Evolutionary conservation across 2,329 filamentous ascomycete species (phyloP).

Genomic region (Chaetothyriales sp.): DNA sequence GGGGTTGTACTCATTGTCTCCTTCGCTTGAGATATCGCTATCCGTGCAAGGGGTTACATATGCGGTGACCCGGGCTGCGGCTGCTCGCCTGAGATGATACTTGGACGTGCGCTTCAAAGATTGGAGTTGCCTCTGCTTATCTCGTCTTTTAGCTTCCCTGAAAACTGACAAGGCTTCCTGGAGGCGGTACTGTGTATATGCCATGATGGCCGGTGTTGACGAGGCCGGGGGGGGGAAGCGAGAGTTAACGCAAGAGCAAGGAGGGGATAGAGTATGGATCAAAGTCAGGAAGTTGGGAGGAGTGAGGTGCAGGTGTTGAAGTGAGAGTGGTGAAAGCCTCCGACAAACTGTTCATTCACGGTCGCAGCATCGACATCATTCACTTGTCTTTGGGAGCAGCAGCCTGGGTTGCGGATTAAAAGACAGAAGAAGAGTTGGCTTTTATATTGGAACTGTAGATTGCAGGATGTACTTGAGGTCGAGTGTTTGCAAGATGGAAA

Average conservation of each 20-base stretch:
- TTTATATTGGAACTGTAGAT: not conserved
- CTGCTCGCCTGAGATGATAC: not conserved
- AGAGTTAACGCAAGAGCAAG: not conserved
- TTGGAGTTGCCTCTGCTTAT: not conserved
- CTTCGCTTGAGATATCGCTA: not conserved
- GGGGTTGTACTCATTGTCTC: not conserved
- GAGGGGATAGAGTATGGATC: not conserved
- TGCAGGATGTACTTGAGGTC: not conserved
- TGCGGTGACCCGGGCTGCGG: too few species aligned
- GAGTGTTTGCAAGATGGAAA: not conserved
- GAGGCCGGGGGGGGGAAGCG: not conserved
- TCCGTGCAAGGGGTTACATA: not conserved
- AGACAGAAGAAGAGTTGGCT: not conserved
- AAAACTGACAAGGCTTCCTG: conserved; percentile 8
- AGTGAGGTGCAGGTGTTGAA: not conserved
- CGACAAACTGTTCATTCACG: not conserved
- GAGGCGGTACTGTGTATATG: conserved; percentile 8
- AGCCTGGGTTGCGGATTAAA: not conserved
- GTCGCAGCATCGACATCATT: not conserved
- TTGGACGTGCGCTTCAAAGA: not conserved
- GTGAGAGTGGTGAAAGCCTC: not conserved
- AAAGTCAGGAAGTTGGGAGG: not conserved
- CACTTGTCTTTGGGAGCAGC: not conserved
- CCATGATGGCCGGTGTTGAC: conserved; percentile 3
- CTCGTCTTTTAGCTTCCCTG: conserved; percentile 3